Evolutionary conservation across 1,284 basidiomycete species (phyloP).

Genomic region (Ustilago cynodontis): DNA sequence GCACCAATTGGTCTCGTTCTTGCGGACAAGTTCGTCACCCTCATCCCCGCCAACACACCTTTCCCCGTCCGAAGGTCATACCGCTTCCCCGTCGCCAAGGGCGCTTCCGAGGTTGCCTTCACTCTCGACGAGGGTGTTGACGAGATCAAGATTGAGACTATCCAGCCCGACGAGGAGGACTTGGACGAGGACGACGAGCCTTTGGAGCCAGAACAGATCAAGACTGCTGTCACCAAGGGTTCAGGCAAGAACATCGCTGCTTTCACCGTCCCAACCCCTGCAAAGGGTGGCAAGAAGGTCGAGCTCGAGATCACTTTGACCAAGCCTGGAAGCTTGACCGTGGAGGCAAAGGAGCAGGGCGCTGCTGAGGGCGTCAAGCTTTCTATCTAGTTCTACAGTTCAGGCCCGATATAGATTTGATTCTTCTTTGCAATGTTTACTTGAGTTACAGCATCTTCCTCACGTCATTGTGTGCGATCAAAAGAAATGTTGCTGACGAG

Average conservation of each 20-base stretch:
- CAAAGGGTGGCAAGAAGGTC: constrained; percentile 37
- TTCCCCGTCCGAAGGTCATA: constrained; percentile 82
- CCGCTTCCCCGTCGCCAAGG: constrained; percentile 72
- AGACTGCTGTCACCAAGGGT: constrained; percentile 57
- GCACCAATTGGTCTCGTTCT: constrained; percentile 83
- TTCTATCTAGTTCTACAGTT: constrained; percentile 13
- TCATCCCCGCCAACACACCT: constrained; percentile 72
- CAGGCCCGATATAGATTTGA: background rate
- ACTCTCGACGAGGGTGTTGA: constrained; percentile 91
- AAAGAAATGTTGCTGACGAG: background rate
- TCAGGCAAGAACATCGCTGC: constrained; percentile 39
- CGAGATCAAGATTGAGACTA: constrained; percentile 78
- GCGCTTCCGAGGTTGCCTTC: constrained; percentile 73
- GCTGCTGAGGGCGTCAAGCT: constrained; percentile 24
- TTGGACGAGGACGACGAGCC: constrained; percentile 72
- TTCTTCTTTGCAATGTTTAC: background rate
- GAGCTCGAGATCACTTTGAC: constrained; percentile 42
- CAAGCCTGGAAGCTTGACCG: constrained; percentile 25
- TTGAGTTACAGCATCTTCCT: background rate
- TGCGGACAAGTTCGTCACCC: constrained; percentile 73
- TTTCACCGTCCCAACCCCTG: constrained; percentile 47
- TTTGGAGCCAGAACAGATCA: constrained; percentile 60
- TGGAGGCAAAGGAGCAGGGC: constrained; percentile 42
- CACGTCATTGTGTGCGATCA: background rate
- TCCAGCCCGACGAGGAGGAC: constrained; percentile 55